Evolutionary conservation across 495 filamentous ascomycete genomes (phyloP).

Genomic region (Trichoderma asperelloides): DNA sequence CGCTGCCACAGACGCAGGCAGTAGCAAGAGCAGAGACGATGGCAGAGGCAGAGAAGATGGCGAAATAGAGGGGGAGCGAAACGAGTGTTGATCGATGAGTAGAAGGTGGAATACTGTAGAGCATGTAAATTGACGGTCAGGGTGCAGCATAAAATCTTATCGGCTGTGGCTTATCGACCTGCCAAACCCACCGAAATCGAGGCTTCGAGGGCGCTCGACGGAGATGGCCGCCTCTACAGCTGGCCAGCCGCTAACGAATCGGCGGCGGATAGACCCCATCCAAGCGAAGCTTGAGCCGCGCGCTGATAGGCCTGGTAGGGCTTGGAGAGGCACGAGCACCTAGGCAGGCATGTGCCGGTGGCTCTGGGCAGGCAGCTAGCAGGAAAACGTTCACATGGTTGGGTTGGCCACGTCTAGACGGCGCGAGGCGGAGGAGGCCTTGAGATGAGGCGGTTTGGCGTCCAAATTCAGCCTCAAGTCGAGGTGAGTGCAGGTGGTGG

Average conservation of each 20-base stretch:
- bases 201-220: neutral
- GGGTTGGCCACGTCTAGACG: neutral
- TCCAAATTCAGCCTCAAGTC: neutral
- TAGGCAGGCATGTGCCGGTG: slow-evolving; percentile 3
- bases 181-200: neutral
- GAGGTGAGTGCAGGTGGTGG: neutral
- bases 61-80: neutral
- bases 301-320: slow-evolving; percentile 5
- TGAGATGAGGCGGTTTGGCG: neutral
- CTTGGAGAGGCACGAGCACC: neutral
- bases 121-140: slow-evolving; percentile 3
- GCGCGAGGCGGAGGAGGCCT: neutral
- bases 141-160: neutral
- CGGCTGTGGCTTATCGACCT: neutral
- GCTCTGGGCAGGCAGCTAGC: too few species aligned
- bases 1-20: neutral
- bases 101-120: neutral
- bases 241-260: neutral
- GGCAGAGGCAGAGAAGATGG: neutral
- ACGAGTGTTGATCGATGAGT: neutral
- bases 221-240: slow-evolving; percentile 1
- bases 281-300: neutral
- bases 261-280: neutral
- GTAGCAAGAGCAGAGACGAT: neutral
- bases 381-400: neutral